phyloP scores from a whole-genome alignment of 768 basidiomycete species.

The Chalciporus pseudorubinellus region DNA sequence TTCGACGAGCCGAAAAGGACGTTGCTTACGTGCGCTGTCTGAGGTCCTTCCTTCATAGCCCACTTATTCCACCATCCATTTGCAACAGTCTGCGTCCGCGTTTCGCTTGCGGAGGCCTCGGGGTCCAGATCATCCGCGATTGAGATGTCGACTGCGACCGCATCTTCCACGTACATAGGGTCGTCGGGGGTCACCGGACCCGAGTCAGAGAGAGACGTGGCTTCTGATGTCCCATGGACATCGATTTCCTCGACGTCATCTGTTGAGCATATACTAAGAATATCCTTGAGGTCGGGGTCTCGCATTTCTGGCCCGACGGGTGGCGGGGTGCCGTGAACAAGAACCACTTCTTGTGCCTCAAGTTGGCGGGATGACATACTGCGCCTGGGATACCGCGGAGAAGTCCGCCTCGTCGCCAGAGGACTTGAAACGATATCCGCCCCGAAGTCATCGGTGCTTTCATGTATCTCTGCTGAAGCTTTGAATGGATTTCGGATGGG shows the following conservation, averaged over 20 bases:
- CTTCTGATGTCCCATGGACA: slow-evolving; percentile 19
- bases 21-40: slow-evolving; percentile 17
- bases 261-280: slow-evolving; percentile 41
- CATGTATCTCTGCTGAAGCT: slow-evolving; percentile 8
- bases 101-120: slow-evolving; percentile 24
- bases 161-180: slow-evolving; percentile 8
- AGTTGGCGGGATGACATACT: not conserved
- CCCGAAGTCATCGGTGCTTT: slow-evolving; percentile 43
- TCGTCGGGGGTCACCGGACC: slow-evolving; percentile 35
- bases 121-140: slow-evolving; percentile 29
- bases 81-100: slow-evolving; percentile 39
- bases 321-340: slow-evolving; percentile 33
- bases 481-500: slow-evolving; percentile 42
- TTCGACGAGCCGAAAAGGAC: slow-evolving; percentile 9
- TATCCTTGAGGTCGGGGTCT: slow-evolving; percentile 46
- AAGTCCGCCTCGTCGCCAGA: slow-evolving; percentile 21
- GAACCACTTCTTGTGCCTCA: slow-evolving; percentile 13
- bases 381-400: slow-evolving; percentile 9
- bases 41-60: slow-evolving; percentile 34
- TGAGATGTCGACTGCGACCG: slow-evolving; percentile 11
- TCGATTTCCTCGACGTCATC: slow-evolving; percentile 45
- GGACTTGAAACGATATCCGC: slow-evolving; percentile 44
- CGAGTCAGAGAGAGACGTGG: slow-evolving; percentile 35
- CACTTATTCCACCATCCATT: slow-evolving; percentile 54
- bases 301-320: slow-evolving; percentile 13